Percentiles rank a stretch among this genome's conserved stretches.
Conservation (phyloP, 1,284 basidiomycete species). For the Inonotus obliquus region DNA sequence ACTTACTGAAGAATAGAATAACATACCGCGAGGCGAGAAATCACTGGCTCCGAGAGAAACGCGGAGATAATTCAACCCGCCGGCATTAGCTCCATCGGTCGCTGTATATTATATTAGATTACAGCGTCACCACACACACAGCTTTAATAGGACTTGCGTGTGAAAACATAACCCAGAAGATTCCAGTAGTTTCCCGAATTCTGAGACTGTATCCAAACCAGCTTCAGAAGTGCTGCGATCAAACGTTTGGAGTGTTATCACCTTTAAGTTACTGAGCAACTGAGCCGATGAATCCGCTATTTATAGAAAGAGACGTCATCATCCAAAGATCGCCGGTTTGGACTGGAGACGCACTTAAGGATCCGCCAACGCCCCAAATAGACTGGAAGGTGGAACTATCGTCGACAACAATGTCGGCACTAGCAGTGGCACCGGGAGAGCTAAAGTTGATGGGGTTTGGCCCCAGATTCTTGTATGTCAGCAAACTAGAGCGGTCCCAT, state of each 20-base stretch:
- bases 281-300: conserved; percentile 50
- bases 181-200: conserved; percentile 43
- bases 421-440: conserved; percentile 38
- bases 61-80: conserved; percentile 47
- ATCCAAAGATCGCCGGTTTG: neutral
- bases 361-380: conserved; percentile 47
- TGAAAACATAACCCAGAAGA: conserved; percentile 42
- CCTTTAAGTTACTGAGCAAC: conserved; percentile 47
- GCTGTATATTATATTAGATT: conserved; percentile 29
- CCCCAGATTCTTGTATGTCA: conserved; percentile 41
- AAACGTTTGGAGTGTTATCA: conserved; percentile 18
- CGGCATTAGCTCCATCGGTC: conserved; percentile 42
- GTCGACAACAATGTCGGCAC: conserved; percentile 44
- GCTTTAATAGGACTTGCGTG: conserved; percentile 27
- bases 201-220: conserved; percentile 26
- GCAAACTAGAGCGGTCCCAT: conserved; percentile 49
- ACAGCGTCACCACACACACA: neutral
- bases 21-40: conserved; percentile 43
- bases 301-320: neutral
- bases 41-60: conserved; percentile 51
- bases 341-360: conserved; percentile 36
- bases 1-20: neutral
- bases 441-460: conserved; percentile 50
- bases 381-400: conserved; percentile 40
- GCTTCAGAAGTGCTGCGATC: neutral